phyloP scores from a whole-genome alignment of 306 rosid genomes.

The Rubus idaeus region DNA sequence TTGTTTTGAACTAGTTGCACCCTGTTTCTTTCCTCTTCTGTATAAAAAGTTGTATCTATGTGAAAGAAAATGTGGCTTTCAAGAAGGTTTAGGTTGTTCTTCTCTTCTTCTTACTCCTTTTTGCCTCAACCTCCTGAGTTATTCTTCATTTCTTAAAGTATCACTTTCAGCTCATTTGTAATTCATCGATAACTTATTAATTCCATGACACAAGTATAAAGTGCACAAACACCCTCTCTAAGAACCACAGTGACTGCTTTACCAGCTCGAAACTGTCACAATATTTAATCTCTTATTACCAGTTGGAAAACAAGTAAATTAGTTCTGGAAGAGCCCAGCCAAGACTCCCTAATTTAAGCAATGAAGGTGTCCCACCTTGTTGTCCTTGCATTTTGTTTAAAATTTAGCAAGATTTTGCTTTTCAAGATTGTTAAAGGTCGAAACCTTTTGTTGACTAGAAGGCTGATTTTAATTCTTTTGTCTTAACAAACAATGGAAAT shows the following conservation, averaged over 20 bases:
- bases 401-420: neutral
- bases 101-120: neutral
- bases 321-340: neutral
- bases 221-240: neutral
- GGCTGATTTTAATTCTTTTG: neutral
- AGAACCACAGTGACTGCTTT: neutral
- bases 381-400: neutral
- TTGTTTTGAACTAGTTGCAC: neutral
- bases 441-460: neutral
- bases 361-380: neutral
- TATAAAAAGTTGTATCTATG: neutral
- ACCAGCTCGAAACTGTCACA: neutral
- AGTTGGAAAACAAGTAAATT: neutral
- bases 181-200: neutral
- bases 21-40: neutral
- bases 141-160: neutral
- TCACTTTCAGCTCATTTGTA: neutral
- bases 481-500: neutral
- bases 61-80: neutral
- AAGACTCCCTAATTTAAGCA: neutral
- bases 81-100: neutral
- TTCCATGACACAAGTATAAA: neutral
- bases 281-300: neutral
- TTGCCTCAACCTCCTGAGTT: neutral
- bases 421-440: neutral